Percentiles rank a stretch among this genome's conserved stretches.
These are phyloP conservation scores for Mucor piriformis DNA, from an alignment of 371 early-diverging fungal genomes.

Conservation along the genomic window DNA sequence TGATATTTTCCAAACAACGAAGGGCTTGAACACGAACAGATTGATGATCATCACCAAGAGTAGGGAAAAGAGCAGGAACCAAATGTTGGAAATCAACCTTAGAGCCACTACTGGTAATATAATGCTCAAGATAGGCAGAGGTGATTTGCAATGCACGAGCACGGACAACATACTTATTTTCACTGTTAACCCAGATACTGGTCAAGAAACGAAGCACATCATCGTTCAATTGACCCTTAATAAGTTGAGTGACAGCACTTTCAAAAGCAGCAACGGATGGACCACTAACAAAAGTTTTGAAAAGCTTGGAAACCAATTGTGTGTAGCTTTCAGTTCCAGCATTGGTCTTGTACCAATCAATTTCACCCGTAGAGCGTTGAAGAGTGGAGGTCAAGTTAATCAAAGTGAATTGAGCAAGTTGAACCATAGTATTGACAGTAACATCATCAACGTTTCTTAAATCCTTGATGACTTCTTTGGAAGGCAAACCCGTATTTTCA, in stretches of 20 bases:
- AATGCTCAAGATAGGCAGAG: constrained; percentile 57
- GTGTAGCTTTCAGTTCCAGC: constrained; percentile 4
- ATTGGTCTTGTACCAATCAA: constrained; percentile 21
- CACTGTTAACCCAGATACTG: constrained; percentile 58
- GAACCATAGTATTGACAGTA: constrained; percentile 16
- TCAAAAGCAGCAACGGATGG: constrained; percentile 53
- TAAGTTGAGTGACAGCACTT: constrained; percentile 53
- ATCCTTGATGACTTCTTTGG: constrained; percentile 23
- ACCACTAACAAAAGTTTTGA: constrained; percentile 49
- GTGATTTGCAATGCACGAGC: constrained; percentile 71
- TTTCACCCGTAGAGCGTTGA: constrained; percentile 7
- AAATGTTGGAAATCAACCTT: constrained; percentile 79
- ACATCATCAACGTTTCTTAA: constrained; percentile 25
- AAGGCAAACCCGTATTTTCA: constrained; percentile 13
- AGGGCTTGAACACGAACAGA: constrained; percentile 65
- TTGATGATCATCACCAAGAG: constrained; percentile 54
- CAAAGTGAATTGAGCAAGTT: constrained; percentile 24
- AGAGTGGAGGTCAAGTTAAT: constrained; percentile 10
- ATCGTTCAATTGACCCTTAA: constrained; percentile 55
- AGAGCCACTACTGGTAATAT: constrained; percentile 29
- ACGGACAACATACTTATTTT: constrained; percentile 36
- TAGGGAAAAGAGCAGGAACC: constrained; percentile 74
- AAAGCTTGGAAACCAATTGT: constrained; percentile 37
- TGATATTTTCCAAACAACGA: constrained; percentile 56
- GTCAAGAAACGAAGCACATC: constrained; percentile 70